A percentile compares a stretch with the other conserved stretches of the same genome.
Conservation (phyloP, 108 stramenopile genomes). For the Pseudonitzschia multiseries region DNA sequence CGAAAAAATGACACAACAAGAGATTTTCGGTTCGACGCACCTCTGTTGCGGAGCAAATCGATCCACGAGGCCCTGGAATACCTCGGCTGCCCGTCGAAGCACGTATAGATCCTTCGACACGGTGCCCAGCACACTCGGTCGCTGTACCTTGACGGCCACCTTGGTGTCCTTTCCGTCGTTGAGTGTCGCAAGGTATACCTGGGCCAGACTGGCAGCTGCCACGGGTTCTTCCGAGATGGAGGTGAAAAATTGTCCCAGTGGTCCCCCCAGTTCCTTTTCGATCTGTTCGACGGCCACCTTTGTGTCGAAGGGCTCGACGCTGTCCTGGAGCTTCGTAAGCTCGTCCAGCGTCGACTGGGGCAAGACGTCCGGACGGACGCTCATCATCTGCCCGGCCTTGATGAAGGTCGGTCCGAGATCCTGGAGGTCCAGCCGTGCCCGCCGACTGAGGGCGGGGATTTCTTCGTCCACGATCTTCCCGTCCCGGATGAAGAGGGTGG, state of each 20-base stretch:
- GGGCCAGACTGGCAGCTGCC: constrained; percentile 84
- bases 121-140: constrained; percentile 74
- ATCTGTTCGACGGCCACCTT: constrained; percentile 76
- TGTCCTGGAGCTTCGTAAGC: constrained; percentile 87
- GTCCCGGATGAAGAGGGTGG: constrained; percentile 77
- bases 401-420: constrained; percentile 91
- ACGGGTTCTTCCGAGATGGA: constrained; percentile 87
- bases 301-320: constrained; percentile 86
- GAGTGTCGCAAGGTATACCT: constrained; percentile 84
- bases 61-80: constrained; percentile 82
- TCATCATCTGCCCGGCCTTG: constrained; percentile 82
- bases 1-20: too few species aligned
- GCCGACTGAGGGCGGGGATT: constrained; percentile 74
- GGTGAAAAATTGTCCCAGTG: constrained; percentile 83
- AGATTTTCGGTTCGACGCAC: background rate
- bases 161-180: constrained; percentile 74
- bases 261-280: constrained; percentile 83
- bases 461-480: constrained; percentile 83
- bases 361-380: constrained; percentile 90
- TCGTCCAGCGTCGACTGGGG: constrained; percentile 89
- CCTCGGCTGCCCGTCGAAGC: constrained; percentile 83
- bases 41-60: constrained; percentile 88
- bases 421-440: constrained; percentile 88
- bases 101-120: constrained; percentile 91
- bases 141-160: constrained; percentile 91